Percentiles rank a stretch among this genome's conserved stretches.
Evolutionary conservation across 805 yeast species (phyloP).

Genomic region (Yarrowia deformans): DNA sequence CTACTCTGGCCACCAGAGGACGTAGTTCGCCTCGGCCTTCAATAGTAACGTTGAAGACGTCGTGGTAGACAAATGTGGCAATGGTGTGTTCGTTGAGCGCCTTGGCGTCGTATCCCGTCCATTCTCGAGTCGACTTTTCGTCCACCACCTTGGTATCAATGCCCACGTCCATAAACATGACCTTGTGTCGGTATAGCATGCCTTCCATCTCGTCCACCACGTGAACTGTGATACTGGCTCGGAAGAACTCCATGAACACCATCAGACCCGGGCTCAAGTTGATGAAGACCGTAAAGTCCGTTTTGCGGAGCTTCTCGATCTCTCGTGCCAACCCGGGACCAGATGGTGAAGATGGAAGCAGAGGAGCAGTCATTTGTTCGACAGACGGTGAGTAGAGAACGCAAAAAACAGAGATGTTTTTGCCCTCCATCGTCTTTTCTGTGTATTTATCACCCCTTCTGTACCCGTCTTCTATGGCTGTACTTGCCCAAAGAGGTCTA

Average conservation of each 20-base stretch:
- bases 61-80: slow-evolving; percentile 24
- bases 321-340: slow-evolving; percentile 13
- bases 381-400: neutral
- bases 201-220: slow-evolving; percentile 17
- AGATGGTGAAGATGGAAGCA: neutral
- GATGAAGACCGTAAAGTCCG: slow-evolving; percentile 10
- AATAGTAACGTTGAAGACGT: slow-evolving; percentile 11
- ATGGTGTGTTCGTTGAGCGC: slow-evolving; percentile 17
- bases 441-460: neutral
- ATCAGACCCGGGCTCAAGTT: slow-evolving; percentile 2
- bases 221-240: slow-evolving; percentile 17
- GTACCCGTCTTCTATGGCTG: neutral
- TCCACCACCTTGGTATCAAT: slow-evolving; percentile 30
- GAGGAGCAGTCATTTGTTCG: neutral
- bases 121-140: slow-evolving; percentile 23
- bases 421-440: neutral
- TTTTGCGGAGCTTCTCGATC: slow-evolving; percentile 14
- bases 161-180: slow-evolving; percentile 24
- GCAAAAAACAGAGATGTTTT: neutral
- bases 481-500: slow-evolving; percentile 12
- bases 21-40: slow-evolving; percentile 27
- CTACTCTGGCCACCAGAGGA: slow-evolving; percentile 18
- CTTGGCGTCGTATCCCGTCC: slow-evolving; percentile 24
- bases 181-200: slow-evolving; percentile 17
- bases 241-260: slow-evolving; percentile 24